Conservation (phyloP, 2,329 filamentous ascomycete species). For the Epichloe uncinata region DNA sequence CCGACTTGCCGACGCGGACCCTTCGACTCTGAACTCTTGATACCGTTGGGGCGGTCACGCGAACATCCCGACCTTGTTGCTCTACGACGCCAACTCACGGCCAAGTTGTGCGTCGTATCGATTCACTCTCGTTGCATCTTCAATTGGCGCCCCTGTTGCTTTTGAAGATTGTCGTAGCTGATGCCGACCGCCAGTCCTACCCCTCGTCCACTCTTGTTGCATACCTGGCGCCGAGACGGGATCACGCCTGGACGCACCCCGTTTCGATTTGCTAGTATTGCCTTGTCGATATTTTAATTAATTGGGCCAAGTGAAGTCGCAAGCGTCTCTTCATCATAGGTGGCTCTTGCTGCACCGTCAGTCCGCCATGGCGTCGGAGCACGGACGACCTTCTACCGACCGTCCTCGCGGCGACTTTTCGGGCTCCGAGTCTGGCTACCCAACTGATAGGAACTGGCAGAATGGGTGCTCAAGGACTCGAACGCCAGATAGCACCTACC, state of each 20-base stretch:
- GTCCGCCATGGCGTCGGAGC: conserved; percentile 31
- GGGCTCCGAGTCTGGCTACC: conserved; percentile 18
- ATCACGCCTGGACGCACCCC: conserved; percentile 1
- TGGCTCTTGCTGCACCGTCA: not conserved
- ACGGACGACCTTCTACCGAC: conserved; percentile 29
- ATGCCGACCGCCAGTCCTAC: conserved; percentile 23
- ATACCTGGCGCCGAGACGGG: conserved; percentile 19
- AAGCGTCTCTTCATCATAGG: not conserved
- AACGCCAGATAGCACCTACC: conserved; percentile 24
- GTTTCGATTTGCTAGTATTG: not conserved
- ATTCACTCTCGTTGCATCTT: conserved; percentile 8
- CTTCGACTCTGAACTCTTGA: conserved; percentile 4
- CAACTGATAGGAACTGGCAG: conserved; percentile 23
- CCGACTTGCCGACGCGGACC: conserved; percentile 3
- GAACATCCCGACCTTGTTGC: conserved; percentile 10
- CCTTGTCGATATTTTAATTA: conserved; percentile 11
- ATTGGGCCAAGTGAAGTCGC: conserved; percentile 8
- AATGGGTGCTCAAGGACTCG: conserved; percentile 18
- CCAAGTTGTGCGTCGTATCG: conserved; percentile 6
- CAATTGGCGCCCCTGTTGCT: conserved; percentile 17
- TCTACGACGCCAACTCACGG: conserved; percentile 10
- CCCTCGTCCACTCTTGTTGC: conserved; percentile 19
- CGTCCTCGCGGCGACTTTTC: conserved; percentile 18
- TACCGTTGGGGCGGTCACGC: conserved; percentile 16
- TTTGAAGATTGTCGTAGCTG: conserved; percentile 15